phyloP scores from a whole-genome alignment of 345 rosid genomes.

The Lepidium didymum region DNA sequence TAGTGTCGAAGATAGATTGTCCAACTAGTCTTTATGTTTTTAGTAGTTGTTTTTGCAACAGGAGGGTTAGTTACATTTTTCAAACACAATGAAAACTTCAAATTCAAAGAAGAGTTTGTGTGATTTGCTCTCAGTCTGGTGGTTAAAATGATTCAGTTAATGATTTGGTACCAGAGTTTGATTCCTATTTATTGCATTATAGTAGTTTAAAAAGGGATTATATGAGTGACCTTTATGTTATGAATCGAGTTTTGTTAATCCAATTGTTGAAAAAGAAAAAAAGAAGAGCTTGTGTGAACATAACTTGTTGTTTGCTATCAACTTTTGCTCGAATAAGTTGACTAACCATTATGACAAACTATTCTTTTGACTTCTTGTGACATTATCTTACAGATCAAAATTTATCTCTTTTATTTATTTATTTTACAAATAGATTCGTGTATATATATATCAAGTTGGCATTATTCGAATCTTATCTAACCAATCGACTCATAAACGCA shows the following conservation, averaged over 20 bases:
- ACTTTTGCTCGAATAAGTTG: neutral
- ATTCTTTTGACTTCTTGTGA: neutral
- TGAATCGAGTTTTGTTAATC: no score
- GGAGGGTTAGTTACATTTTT: neutral
- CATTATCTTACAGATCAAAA: neutral
- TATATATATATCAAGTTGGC: neutral
- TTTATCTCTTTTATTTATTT: neutral
- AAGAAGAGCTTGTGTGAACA: neutral
- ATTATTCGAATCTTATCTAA: neutral
- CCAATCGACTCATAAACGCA: neutral
- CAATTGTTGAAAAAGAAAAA: no score
- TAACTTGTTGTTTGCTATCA: neutral
- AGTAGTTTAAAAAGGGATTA: no score
- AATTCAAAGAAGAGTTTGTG: no score
- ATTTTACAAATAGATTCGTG: neutral
- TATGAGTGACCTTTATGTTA: no score
- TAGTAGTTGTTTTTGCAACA: neutral
- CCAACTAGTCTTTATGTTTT: no score
- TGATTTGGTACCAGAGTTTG: no score
- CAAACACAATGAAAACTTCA: neutral
- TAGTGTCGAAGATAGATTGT: no score
- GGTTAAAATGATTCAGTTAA: no score
- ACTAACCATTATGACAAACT: slow-evolving; percentile 2
- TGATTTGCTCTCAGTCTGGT: no score
- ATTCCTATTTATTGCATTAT: no score